phyloP scores from a whole-genome alignment of 1,284 basidiomycete species.

The Ganoderma lingzhi region DNA sequence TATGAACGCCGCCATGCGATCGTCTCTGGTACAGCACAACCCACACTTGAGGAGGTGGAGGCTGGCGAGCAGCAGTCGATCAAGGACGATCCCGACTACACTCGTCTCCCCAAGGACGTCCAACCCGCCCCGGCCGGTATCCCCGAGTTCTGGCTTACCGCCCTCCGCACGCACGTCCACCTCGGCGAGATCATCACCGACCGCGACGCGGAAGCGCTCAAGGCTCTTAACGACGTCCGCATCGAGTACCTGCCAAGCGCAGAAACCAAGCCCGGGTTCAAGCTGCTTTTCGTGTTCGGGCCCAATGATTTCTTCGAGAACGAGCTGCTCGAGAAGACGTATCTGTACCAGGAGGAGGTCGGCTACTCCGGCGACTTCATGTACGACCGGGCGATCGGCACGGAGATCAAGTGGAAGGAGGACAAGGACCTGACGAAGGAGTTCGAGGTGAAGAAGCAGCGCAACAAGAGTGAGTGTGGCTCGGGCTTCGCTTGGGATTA shows the following conservation, averaged over 20 bases:
- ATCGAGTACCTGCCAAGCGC: conserved; percentile 73
- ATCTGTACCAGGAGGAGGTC: conserved; percentile 94
- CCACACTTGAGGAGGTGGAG: conserved; percentile 86
- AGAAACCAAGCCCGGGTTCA: conserved; percentile 87
- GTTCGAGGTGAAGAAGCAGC: conserved; percentile 98
- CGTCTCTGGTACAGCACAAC: conserved; percentile 80
- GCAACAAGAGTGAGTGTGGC: conserved; percentile 88
- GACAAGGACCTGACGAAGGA: conserved; percentile 98
- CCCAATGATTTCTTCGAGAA: conserved; percentile 93
- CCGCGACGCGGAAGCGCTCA: conserved; percentile 84
- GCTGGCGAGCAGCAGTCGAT: conserved; percentile 77
- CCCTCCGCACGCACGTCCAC: conserved; percentile 90
- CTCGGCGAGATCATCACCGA: conserved; percentile 94
- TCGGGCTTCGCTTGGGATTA: conserved; percentile 13
- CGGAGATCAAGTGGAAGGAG: conserved; percentile 96
- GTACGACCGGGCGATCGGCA: conserved; percentile 93
- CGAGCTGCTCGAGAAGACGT: conserved; percentile 89
- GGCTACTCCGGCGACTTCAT: conserved; percentile 96
- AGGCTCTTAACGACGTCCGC: conserved; percentile 73
- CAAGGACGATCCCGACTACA: conserved; percentile 75
- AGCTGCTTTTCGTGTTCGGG: conserved; percentile 85
- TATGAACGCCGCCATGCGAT: conserved; percentile 90
- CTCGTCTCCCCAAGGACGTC: conserved; percentile 59
- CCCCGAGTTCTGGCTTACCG: conserved; percentile 98
- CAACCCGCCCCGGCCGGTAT: conserved; percentile 65